A percentile compares a stretch with the other conserved stretches of the same genome.
Evolutionary conservation across 768 basidiomycete species (phyloP).

Genomic region (Asterophora parasitica): DNA sequence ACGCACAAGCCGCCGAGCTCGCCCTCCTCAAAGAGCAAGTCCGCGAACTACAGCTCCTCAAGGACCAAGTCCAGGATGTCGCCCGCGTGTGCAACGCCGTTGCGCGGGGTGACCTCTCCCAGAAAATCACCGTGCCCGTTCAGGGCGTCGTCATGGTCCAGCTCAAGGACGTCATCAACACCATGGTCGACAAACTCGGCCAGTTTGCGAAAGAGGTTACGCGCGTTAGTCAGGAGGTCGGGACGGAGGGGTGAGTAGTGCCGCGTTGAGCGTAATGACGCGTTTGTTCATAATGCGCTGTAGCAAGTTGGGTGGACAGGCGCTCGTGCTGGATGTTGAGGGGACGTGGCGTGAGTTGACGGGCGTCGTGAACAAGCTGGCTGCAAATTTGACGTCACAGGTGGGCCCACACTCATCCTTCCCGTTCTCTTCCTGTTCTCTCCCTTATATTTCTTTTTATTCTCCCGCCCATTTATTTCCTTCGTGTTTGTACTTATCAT

Average conservation of each 20-base stretch:
- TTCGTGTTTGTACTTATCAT: too few species aligned
- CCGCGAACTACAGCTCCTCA: too few species aligned
- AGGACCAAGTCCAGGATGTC: slow-evolving; percentile 63
- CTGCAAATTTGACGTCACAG: slow-evolving; percentile 76
- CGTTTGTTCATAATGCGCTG: slow-evolving; percentile 18
- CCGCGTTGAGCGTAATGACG: not conserved
- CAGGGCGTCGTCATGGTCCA: slow-evolving; percentile 79
- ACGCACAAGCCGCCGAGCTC: too few species aligned
- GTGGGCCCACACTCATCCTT: too few species aligned
- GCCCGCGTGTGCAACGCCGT: slow-evolving; percentile 80
- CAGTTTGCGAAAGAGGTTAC: slow-evolving; percentile 92
- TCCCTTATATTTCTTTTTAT: too few species aligned
- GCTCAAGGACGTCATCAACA: slow-evolving; percentile 74
- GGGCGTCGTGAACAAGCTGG: slow-evolving; percentile 77
- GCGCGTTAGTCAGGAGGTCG: slow-evolving; percentile 79
- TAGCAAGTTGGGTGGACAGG: slow-evolving; percentile 85
- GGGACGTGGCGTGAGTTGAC: slow-evolving; percentile 88
- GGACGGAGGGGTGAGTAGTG: slow-evolving; percentile 58
- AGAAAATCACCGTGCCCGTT: slow-evolving; percentile 76
- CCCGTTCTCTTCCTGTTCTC: not conserved
- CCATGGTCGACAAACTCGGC: slow-evolving; percentile 64
- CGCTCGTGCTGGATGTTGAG: slow-evolving; percentile 81
- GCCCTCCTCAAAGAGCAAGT: too few species aligned
- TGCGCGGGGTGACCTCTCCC: slow-evolving; percentile 67
- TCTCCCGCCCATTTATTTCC: too few species aligned